Evolutionary conservation across 1,139 yeast genomes (phyloP).

Genomic region (Nakaseomyces uthaithaninus): DNA sequence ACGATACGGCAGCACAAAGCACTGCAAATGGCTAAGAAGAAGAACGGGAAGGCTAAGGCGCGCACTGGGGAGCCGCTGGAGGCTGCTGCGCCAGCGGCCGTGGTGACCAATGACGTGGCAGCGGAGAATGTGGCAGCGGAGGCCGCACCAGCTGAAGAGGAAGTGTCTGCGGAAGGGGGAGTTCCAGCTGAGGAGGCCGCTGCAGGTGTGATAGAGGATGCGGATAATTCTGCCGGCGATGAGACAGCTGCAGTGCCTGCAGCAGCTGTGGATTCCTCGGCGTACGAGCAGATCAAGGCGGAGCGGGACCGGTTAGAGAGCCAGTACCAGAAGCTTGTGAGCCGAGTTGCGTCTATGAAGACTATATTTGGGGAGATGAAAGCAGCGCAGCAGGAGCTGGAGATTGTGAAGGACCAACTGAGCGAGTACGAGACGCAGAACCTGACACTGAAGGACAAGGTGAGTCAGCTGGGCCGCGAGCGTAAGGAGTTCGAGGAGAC

Average conservation of each 20-base stretch:
- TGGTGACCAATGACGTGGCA: conserved; percentile 1
- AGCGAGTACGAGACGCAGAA: conserved; percentile 34
- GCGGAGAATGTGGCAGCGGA: background rate
- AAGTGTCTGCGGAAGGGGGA: background rate
- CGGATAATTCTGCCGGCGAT: background rate
- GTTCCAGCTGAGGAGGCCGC: conserved; percentile 10
- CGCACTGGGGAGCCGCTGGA: conserved; percentile 15
- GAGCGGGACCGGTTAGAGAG: conserved; percentile 63
- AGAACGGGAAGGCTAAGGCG: conserved; percentile 19
- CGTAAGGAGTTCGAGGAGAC: conserved; percentile 32
- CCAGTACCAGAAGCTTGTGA: conserved; percentile 67
- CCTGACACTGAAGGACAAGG: conserved; percentile 30
- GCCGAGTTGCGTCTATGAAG: conserved; percentile 74
- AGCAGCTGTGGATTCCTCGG: background rate
- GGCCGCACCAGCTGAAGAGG: background rate
- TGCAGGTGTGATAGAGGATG: conserved; percentile 15
- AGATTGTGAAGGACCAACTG: conserved; percentile 42
- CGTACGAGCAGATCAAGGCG: conserved; percentile 35
- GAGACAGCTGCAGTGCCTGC: background rate
- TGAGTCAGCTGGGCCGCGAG: conserved; percentile 26
- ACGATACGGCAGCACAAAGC: too few species aligned
- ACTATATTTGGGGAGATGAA: conserved; percentile 67
- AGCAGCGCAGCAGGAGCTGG: conserved; percentile 64
- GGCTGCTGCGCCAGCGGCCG: background rate
- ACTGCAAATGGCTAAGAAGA: conserved; percentile 30